Evolutionary conservation across 176 grass and related monocot species (phyloP).

Genomic region (Carex scoparia): DNA sequence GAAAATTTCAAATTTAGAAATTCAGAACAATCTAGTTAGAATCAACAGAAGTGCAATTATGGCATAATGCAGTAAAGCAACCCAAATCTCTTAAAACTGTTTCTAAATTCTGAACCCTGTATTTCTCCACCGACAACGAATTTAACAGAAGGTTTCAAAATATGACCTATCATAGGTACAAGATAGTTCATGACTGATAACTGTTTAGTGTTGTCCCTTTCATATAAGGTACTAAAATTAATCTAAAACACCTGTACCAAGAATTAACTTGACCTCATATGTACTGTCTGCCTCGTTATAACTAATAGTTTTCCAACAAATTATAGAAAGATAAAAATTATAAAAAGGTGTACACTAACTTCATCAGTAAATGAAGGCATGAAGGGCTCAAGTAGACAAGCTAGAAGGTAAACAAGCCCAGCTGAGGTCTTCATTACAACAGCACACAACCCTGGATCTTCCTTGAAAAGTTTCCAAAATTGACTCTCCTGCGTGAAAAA

Average conservation of each 20-base stretch:
- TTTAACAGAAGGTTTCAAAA: neutral
- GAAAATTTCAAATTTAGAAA: neutral
- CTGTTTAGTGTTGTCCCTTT: neutral
- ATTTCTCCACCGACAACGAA: neutral
- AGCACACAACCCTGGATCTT: conserved; percentile 58
- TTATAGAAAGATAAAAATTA: neutral
- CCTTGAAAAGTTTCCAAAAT: conserved; percentile 78
- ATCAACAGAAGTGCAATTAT: neutral
- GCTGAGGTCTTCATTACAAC: conserved; percentile 88
- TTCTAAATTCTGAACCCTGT: neutral
- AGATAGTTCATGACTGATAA: neutral
- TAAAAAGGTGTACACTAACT: conserved; percentile 25
- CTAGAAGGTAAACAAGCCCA: conserved; percentile 88
- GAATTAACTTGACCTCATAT: neutral
- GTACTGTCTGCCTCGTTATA: neutral
- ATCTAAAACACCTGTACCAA: neutral
- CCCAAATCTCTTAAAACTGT: neutral
- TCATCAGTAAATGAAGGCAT: conserved; percentile 67
- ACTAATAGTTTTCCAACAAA: too few relatives aligned
- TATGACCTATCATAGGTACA: neutral
- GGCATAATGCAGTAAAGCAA: neutral
- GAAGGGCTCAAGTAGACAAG: conserved; percentile 77
- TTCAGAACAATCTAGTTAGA: neutral
- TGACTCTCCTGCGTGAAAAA: conserved; percentile 44
- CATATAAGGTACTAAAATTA: neutral